Conservation (phyloP, 192 early-diverging fungal species). For the Backusella tarrabulga region DNA sequence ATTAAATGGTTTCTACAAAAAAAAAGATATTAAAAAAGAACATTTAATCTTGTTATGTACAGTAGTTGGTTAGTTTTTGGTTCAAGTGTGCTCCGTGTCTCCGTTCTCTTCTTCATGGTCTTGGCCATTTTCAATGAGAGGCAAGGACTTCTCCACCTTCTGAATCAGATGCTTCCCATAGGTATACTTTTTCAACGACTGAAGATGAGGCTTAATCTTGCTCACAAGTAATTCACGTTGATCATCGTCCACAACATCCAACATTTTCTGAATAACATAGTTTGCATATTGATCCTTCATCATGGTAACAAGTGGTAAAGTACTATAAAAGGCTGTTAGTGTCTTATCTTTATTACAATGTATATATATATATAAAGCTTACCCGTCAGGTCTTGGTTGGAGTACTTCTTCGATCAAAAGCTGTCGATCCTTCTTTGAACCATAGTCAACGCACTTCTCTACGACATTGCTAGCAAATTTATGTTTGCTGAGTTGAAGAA, state of each 20-base stretch:
- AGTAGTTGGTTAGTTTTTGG: neutral
- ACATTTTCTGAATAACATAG: slow-evolving; percentile 99
- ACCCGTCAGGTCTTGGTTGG: slow-evolving; percentile 81
- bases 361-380: slow-evolving; percentile 9
- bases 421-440: slow-evolving; percentile 83
- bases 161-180: slow-evolving; percentile 96
- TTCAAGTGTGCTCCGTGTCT: neutral
- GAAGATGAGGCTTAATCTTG: slow-evolving; percentile 93
- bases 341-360: neutral
- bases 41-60: slow-evolving; percentile 13
- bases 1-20: slow-evolving; percentile 3
- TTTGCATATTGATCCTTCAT: slow-evolving; percentile 99
- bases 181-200: slow-evolving; percentile 92
- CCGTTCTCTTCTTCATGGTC: slow-evolving; percentile 2
- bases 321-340: slow-evolving; percentile 40
- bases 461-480: slow-evolving; percentile 99
- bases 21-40: neutral
- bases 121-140: slow-evolving; percentile 23
- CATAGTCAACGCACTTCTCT: slow-evolving; percentile 96
- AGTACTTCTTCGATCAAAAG: slow-evolving; percentile 93
- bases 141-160: slow-evolving; percentile 38
- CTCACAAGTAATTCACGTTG: slow-evolving; percentile 84
- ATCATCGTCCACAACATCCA: slow-evolving; percentile 94
- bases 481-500: slow-evolving; percentile 92
- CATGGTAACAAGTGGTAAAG: slow-evolving; percentile 86